Base-by-base conservation (phyloP, 164 flowering plant species). In the Sedum album region DNA sequence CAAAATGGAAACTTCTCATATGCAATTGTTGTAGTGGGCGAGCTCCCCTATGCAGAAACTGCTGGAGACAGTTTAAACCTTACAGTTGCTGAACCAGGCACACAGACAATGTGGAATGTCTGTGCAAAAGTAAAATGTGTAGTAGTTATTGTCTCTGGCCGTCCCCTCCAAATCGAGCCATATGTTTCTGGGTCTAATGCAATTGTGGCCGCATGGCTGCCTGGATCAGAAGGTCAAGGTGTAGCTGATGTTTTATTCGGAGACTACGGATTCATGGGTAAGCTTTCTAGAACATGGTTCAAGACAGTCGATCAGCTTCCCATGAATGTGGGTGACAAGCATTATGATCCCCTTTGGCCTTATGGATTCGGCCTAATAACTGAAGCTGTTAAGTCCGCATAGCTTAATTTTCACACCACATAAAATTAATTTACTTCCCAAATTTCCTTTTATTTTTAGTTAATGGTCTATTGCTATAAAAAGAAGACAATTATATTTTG, bases 11-110 rank as follows among this genome's bases (percentile, higher is more conserved):
- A 72, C 64, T 81, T 76, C 67, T 71, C 75, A 49, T 79, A 75
- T 57, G 82, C 81, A 42, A 76, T 81, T 4, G 84, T 81, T 1
- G 78, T 77, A 18, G 81, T 79, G 60, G 84, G 82, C 20, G 84
- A 81, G 75, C 66, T n/a, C 7, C 81, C 82, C 15, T 77, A 79
- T 44, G 77, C 81, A 0, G 82, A 81, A 53, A 64, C 69, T 0
- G 1, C 0, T 0, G 84, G 84, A 1, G 82, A 81, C 69, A 79
- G 70, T 75, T 20, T 53, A 60, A 74, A 76, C 66, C 70, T 79
- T 5, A 81, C 78, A 8, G 77, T 81, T 13, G 48, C 48, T 4
- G 17, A 44, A 44, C 48, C 17, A 44, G 31, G 5, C 70, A 1
- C 72, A 23, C 70, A 71, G 68, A 79, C 73, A 4, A 79, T 82